Base-by-base conservation (phyloP, 345 rosid species). In the Acer yangbiense region DNA sequence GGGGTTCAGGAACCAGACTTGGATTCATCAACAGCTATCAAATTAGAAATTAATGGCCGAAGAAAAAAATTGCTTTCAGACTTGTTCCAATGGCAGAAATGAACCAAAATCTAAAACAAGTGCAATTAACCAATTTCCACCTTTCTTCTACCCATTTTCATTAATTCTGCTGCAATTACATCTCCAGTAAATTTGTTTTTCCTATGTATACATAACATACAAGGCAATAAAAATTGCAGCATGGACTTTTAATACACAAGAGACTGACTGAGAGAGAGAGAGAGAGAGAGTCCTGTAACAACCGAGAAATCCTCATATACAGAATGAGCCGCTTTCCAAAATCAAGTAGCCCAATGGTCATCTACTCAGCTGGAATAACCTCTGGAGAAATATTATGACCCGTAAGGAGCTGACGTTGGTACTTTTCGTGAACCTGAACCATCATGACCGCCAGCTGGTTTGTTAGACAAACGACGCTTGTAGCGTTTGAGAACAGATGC, bases 401-500 rank as follows among this genome's bases (percentile, higher is more conserved):
- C 71, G 62, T 81, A 76, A 67, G 87, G 43, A 52, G 85, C 75
- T 20, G 73, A 44, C 20, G 77, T 25, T 2, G 71, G 18, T 73
- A 77, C 76, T 80, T 88, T 91, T 80, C 90, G 79, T n/a, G 84
- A 76, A n/a, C 87, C 83, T 1, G 83, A 78, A 54, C 83, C 83
- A 63, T 89, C 90, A 20, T 82, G 83, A 46, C 48, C 23, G 64
- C 81, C 83, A 2, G 54, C 62, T 1, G 84, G 87, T 73, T 87
- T 94, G 87, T 68, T 88, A 41, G 97, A 81, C 77, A 97, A 83
- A 32, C 98, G 80, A 20, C 99, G 94, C 72, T 90, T 97, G 88
- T 97, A 97, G 63, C 99, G 94, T 74, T 97, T 97, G 61, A 97
- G 92, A 43, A 97, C 99, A 7, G 99, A 94, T n/a, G 96, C 93